Evolutionary conservation across 805 yeast species (phyloP), one percentile per base, ranked within the genome.

Genomic region (Zygosaccharomyces pseudorouxii): DNA sequence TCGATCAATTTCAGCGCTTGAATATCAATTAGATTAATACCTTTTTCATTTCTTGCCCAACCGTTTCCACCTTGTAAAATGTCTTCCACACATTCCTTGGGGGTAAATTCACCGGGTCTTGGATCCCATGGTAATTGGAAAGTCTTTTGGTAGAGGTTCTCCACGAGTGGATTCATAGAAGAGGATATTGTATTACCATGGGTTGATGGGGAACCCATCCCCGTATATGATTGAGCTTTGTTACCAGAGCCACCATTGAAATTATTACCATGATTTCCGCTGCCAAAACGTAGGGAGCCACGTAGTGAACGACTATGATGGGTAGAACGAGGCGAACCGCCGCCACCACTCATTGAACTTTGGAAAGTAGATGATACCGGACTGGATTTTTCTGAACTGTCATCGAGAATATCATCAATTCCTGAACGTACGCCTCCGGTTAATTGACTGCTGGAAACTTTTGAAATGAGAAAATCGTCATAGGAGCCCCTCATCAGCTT

Each of bases 41-140:
- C 70, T 27, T 64, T 65, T 43, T 67, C 71, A 48, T 66, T 65
- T 46, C 61, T 65, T 22, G 76, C 78, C 83, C 83, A 82, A 2
- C 89, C 93, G 45, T 79, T 77, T 0, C 87, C 86, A 27, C 86
- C 85, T 25, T 77, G 74, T 49, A 87, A 76, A 2, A 90, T 84
- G 64, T 88, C 95, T 28, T 81, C 80, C 9, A 89, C 74, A 53
- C 90, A 79, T 49, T 82, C 86, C 43, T 76, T 75, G 0, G 96
- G 92, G 10, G 82, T 71, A 63, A 73, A 71, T 69, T 86, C 79
- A 47, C 77, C 74, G 5, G 78, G 76, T 39, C 77, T 63, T 25
- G 69, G 63, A 52, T 81, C 86, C 89, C 88, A 82, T 0, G 81
- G 73, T 29, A 77, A 64, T 50, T 81, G 82, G 51, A 81, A 72